phyloP scores from a whole-genome alignment of 306 rosid species.

The Aeschynomene evenia region DNA sequence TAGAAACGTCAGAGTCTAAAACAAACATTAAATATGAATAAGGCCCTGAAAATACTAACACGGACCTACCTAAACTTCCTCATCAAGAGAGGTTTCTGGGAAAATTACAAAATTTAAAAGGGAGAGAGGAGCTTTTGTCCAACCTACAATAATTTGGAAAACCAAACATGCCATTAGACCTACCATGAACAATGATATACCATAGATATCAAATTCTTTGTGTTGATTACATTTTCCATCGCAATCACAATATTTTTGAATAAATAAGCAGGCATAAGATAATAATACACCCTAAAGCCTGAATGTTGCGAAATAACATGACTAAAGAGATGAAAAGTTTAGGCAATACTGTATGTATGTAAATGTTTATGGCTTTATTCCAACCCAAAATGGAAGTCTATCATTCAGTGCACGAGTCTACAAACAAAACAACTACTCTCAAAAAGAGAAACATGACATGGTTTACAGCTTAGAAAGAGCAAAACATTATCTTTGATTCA shows the following conservation, averaged over 20 bases:
- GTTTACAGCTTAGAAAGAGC: background rate
- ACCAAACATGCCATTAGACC: background rate
- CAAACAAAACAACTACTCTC: background rate
- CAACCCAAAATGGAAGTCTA: slow-evolving; percentile 4
- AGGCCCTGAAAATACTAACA: background rate
- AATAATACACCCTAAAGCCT: background rate
- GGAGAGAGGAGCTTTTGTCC: too few species aligned
- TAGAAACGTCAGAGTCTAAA: background rate
- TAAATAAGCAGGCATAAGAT: background rate
- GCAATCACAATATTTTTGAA: background rate
- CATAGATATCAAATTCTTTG: background rate
- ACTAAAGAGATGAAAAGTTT: background rate
- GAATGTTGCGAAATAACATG: background rate
- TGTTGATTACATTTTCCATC: background rate
- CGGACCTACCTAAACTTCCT: background rate
- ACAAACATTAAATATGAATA: background rate
- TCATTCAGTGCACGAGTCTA: background rate
- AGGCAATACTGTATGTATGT: too few species aligned
- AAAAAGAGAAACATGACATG: background rate
- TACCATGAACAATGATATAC: background rate
- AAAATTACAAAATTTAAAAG: too few species aligned
- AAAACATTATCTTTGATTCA: background rate
- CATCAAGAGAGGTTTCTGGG: background rate
- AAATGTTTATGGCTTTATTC: too few species aligned
- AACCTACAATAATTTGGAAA: too few species aligned